phyloP scores from a whole-genome alignment of 352 stramenopile genomes.

The Phytophthora ohioensis region DNA sequence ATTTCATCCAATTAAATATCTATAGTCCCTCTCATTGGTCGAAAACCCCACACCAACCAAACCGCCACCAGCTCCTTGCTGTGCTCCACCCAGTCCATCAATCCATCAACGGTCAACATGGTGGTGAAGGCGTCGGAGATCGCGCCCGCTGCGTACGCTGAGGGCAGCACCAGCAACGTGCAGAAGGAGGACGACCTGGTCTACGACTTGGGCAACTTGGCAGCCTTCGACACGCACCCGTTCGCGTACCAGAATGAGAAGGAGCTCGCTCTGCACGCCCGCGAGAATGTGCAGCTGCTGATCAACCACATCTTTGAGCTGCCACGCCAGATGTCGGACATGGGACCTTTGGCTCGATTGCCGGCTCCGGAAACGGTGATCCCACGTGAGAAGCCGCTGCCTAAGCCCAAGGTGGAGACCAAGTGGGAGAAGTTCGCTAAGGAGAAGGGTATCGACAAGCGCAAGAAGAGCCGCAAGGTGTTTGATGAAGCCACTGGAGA shows the following conservation, averaged over 20 bases:
- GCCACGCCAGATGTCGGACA: slow-evolving; percentile 93
- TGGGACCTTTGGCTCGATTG: slow-evolving; percentile 90
- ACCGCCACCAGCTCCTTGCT: background rate
- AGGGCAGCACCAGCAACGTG: slow-evolving; percentile 67
- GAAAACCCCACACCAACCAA: slow-evolving; percentile 34
- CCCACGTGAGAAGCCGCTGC: slow-evolving; percentile 91
- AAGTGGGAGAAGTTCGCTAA: slow-evolving; percentile 99
- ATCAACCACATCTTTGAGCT: slow-evolving; percentile 94
- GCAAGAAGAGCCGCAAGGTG: slow-evolving; percentile 97
- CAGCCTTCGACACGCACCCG: slow-evolving; percentile 90
- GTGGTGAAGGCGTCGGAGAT: slow-evolving; percentile 87
- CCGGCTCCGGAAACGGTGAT: slow-evolving; percentile 72
- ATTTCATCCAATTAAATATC: slow-evolving; percentile 10
- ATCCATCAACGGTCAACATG: slow-evolving; percentile 36
- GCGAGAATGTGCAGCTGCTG: slow-evolving; percentile 94
- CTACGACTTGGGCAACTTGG: slow-evolving; percentile 92
- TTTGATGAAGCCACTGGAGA: slow-evolving; percentile 96
- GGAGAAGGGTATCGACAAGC: slow-evolving; percentile 97
- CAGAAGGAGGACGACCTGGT: slow-evolving; percentile 85
- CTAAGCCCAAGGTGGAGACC: slow-evolving; percentile 95
- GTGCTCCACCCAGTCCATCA: slow-evolving; percentile 28
- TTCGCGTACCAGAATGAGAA: slow-evolving; percentile 89
- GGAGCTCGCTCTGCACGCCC: slow-evolving; percentile 89
- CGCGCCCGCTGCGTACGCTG: slow-evolving; percentile 76
- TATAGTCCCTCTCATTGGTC: slow-evolving; percentile 15